A percentile compares a stretch with the other conserved stretches of the same genome.
phyloP scores from a whole-genome alignment of 257 asterid species.

The Solanum sitiens region DNA sequence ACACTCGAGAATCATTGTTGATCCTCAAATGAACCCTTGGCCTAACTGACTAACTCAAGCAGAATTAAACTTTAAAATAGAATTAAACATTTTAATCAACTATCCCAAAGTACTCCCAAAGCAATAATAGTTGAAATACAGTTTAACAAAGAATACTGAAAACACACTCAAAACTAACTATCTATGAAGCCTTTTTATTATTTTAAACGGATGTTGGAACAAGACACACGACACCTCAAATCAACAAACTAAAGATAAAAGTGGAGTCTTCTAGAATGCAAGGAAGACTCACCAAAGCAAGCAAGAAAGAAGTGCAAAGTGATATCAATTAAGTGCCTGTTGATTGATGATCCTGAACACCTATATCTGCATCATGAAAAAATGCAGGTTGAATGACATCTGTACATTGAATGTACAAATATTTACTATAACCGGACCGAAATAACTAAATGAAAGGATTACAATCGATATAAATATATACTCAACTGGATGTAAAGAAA shows the following conservation, averaged over 20 bases:
- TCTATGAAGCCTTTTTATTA: not conserved
- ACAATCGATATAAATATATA: too few species aligned
- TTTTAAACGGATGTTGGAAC: too few species aligned
- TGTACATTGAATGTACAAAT: too few species aligned
- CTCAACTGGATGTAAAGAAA: not conserved
- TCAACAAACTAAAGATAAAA: not conserved
- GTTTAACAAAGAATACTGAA: too few species aligned
- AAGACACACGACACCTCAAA: not conserved
- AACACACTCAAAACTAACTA: not conserved
- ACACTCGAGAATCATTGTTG: not conserved
- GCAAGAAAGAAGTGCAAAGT: not conserved
- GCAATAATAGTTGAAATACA: not conserved
- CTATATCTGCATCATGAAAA: not conserved
- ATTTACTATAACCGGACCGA: accelerated
- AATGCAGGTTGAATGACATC: not conserved
- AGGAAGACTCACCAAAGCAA: not conserved
- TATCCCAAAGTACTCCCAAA: not conserved
- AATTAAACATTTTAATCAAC: not conserved
- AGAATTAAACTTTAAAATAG: not conserved
- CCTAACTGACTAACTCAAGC: not conserved
- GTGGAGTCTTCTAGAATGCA: not conserved
- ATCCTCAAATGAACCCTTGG: too few species aligned
- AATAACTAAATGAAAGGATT: not conserved
- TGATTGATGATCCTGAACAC: not conserved
- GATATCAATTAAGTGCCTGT: not conserved